Conservation (phyloP, 176 grass and related monocot genomes). For the Pharus latifolius region DNA sequence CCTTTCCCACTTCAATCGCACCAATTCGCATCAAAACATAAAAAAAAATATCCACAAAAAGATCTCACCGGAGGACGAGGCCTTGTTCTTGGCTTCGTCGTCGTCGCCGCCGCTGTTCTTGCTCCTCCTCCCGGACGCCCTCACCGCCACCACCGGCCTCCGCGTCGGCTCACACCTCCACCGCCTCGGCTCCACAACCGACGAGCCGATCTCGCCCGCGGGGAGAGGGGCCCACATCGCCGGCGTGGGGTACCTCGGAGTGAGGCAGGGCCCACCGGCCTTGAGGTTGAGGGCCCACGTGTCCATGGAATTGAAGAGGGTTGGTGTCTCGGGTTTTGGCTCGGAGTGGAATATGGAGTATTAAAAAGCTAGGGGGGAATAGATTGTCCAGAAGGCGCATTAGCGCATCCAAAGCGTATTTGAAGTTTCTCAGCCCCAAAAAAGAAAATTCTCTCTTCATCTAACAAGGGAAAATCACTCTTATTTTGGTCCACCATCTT, state of each 20-base stretch:
- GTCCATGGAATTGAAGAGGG: constrained; percentile 6
- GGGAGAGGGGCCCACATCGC: background rate
- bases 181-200: constrained; percentile 2
- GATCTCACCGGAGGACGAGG: constrained; percentile 38
- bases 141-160: constrained; percentile 38
- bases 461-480: too few species aligned
- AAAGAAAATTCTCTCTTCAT: too few species aligned
- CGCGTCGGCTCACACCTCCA: constrained; percentile 10
- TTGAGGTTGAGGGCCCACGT: constrained; percentile 62
- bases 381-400: too few species aligned
- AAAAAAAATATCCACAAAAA: background rate
- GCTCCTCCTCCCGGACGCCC: constrained; percentile 39
- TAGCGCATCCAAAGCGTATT: too few species aligned
- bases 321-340: background rate
- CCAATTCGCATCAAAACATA: background rate
- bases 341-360: constrained; percentile 3
- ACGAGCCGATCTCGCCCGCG: background rate
- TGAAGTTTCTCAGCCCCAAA: too few species aligned
- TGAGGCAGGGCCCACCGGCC: constrained; percentile 32
- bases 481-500: too few species aligned
- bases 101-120: constrained; percentile 10
- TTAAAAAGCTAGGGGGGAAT: too few species aligned
- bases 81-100: constrained; percentile 26
- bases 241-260: constrained; percentile 10
- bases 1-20: background rate